Conservation (phyloP, 257 asterid genomes). For the Solanum habrochaites region DNA sequence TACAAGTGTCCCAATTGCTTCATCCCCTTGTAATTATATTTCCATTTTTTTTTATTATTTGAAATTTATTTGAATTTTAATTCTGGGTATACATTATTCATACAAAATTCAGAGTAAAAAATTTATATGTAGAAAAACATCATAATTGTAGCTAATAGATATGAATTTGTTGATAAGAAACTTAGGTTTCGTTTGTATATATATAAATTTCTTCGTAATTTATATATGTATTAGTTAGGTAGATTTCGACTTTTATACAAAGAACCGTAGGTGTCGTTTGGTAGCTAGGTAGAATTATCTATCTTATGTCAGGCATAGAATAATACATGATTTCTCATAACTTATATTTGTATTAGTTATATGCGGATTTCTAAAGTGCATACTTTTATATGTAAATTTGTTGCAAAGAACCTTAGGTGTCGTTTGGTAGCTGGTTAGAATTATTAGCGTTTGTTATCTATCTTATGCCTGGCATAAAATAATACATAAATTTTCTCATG, state of each 20-base stretch:
- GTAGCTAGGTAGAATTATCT: accelerated
- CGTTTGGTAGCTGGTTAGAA: not conserved
- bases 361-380: too few relatives aligned
- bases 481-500: not conserved
- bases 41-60: not conserved
- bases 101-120: not conserved
- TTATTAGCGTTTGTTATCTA: not conserved
- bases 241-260: too few relatives aligned
- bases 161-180: not conserved
- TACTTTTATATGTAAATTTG: too few relatives aligned
- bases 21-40: conserved; percentile 41
- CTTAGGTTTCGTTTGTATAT: not conserved
- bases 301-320: too few relatives aligned
- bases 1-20: conserved; percentile 87
- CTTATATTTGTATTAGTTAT: too few relatives aligned
- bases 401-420: too few relatives aligned
- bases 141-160: not conserved
- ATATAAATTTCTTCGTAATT: not conserved
- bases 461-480: not conserved
- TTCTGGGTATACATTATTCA: not conserved
- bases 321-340: too few relatives aligned
- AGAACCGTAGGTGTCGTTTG: not conserved
- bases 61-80: not conserved
- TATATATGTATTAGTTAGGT: too few relatives aligned
- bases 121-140: not conserved